Evolutionary conservation across 305 asterid genomes (phyloP), one percentile per base, ranked within the genome.

Genomic region (Solanum hybrid): DNA sequence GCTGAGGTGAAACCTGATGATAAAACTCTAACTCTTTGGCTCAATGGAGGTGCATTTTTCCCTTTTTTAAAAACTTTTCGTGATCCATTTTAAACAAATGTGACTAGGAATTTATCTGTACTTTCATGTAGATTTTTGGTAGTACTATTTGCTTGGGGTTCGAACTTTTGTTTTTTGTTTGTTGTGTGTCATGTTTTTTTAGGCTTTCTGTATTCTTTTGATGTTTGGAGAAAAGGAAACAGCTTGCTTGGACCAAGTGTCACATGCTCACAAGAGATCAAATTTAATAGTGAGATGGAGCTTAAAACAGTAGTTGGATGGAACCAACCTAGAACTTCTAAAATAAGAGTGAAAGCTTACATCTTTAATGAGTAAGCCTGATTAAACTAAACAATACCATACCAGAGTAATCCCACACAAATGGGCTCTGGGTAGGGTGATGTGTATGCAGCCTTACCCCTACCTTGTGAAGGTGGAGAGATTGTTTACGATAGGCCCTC

Each of bases 1-100:
- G 99, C 98, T 90, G 95, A 89, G n/a, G 91, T 91, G 24, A 93
- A 97, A 22, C 94, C 98, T 90, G 90, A 91, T 92, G 91, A 89
- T 31, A 96, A 95, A 85, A 95, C 98, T 13, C 95, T 96, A 8
- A 90, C 98, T 88, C 92, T 97, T n/a, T 97, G 99, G 99, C 96
- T 96, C 86, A 97, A 97, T 94, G 98, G 99, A 95, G 99, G 98
- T 97, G 77, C 7, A 71, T 26, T 45, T 17, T 72, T 36, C 32
- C 69, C n/a, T 51, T 19, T 60, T 60, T 60, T 19, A 0, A 56
- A 1, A 19, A 56, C 69, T 27, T 88, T 45, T 84, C 7, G 6
- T 69, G 88, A 19, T 78, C 15, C 32, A 11, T 11, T 42, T 19
- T 36, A 29, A 76, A 76, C 13, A 37, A 37, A 72, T 40, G 31